Evolutionary conservation across 2,329 filamentous ascomycete genomes (phyloP).

Genomic region (Alternaria hordeiaustralica): DNA sequence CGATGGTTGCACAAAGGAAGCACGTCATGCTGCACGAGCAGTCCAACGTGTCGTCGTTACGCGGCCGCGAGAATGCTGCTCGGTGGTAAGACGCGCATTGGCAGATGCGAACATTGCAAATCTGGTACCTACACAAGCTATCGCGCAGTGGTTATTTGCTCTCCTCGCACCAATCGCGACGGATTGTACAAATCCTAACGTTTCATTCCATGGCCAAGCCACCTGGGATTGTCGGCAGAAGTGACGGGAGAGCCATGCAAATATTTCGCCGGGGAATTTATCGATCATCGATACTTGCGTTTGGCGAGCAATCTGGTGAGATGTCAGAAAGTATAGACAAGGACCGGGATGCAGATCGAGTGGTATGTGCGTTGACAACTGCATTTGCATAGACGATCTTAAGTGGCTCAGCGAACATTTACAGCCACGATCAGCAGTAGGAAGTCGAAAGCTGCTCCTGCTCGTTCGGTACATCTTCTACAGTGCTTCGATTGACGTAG

Average conservation of each 20-base stretch:
- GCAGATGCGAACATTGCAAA: background rate
- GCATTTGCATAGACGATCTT: background rate
- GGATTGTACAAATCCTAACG: background rate
- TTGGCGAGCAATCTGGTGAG: background rate
- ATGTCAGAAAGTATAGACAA: background rate
- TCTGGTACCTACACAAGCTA: background rate
- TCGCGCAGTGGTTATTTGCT: background rate
- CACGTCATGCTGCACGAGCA: conserved; percentile 19
- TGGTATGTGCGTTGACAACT: background rate
- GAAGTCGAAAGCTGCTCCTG: background rate
- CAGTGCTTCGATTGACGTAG: conserved; percentile 32
- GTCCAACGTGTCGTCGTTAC: conserved; percentile 2
- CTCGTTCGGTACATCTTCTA: conserved; percentile 15
- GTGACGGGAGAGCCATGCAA: background rate
- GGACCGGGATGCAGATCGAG: conserved; percentile 1
- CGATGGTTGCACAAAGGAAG: conserved; percentile 12
- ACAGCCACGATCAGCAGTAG: conserved; percentile 6
- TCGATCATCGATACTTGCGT: background rate
- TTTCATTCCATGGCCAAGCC: background rate
- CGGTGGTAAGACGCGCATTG: background rate
- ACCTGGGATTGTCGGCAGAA: background rate
- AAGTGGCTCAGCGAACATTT: background rate
- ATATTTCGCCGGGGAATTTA: background rate
- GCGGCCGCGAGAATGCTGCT: background rate
- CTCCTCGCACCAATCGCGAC: background rate